Evolutionary conservation across 495 filamentous ascomycete species (phyloP).

Genomic region (Thozetella sp.): DNA sequence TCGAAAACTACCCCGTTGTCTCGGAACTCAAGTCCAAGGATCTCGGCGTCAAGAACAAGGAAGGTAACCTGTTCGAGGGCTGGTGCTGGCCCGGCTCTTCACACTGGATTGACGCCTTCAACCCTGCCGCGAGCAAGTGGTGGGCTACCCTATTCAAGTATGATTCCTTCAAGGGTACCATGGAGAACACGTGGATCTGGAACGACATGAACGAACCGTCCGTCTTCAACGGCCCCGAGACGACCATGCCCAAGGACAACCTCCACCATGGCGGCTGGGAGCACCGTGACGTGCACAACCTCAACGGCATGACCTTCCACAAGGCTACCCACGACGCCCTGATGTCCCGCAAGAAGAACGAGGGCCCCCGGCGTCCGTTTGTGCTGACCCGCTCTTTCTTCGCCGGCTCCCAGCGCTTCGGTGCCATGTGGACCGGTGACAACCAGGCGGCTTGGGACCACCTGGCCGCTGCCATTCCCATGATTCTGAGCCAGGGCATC

Average conservation of each 20-base stretch:
- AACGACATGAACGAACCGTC: constrained; percentile 99
- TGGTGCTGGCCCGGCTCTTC: constrained; percentile 99
- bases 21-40: constrained; percentile 83
- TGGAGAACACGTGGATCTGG: constrained; percentile 89
- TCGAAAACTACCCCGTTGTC: constrained; percentile 71
- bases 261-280: constrained; percentile 92
- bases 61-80: constrained; percentile 85
- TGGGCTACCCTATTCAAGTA: constrained; percentile 89
- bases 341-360: constrained; percentile 77
- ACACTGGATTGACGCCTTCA: constrained; percentile 95
- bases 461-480: constrained; percentile 80
- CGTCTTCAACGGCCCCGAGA: constrained; percentile 97
- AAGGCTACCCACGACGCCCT: constrained; percentile 90
- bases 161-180: constrained; percentile 78
- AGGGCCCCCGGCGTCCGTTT: constrained; percentile 72
- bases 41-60: constrained; percentile 85
- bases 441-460: constrained; percentile 95
- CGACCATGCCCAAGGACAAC: constrained; percentile 98
- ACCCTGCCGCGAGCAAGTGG: constrained; percentile 82
- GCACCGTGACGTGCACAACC: constrained; percentile 93
- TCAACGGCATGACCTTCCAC: constrained; percentile 91
- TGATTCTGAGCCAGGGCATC: constrained; percentile 91
- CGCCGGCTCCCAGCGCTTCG: constrained; percentile 82
- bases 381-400: constrained; percentile 92
- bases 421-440: constrained; percentile 98